Percentiles rank a stretch among this genome's conserved stretches.
These are phyloP conservation scores for Cryptococcus sp. DNA, from an alignment of 1,284 basidiomycete species.

Conservation along the genomic window DNA sequence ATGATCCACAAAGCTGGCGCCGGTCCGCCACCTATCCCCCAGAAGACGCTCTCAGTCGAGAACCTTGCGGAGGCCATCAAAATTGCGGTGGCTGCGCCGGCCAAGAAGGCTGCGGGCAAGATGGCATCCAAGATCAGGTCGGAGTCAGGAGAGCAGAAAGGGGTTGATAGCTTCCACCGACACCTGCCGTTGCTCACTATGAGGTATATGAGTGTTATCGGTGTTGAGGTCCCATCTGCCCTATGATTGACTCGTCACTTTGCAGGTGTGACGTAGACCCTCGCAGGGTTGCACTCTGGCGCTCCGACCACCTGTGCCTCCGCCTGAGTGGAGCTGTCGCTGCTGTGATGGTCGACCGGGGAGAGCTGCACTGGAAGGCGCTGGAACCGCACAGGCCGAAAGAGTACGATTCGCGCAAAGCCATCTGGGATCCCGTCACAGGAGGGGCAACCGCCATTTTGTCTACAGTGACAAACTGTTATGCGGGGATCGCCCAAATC, in stretches of 20 bases:
- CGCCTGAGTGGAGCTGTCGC: slow-evolving; percentile 59
- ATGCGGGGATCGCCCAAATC: slow-evolving; percentile 52
- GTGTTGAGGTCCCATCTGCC: too few species aligned
- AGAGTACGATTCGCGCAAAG: slow-evolving; percentile 55
- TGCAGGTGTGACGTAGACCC: slow-evolving; percentile 58
- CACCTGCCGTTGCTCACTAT: slow-evolving; percentile 63
- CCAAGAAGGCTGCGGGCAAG: slow-evolving; percentile 54
- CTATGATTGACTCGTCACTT: background rate
- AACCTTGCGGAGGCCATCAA: slow-evolving; percentile 58
- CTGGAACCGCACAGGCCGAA: slow-evolving; percentile 57
- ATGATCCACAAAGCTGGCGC: slow-evolving; percentile 65
- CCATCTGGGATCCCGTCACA: slow-evolving; percentile 53
- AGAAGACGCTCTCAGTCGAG: slow-evolving; percentile 56
- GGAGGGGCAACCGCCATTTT: slow-evolving; percentile 56
- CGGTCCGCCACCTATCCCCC: slow-evolving; percentile 61
- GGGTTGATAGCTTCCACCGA: slow-evolving; percentile 60
- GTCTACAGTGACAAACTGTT: slow-evolving; percentile 55
- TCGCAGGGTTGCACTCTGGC: slow-evolving; percentile 58
- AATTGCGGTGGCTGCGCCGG: slow-evolving; percentile 53
- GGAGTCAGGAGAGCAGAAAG: slow-evolving; percentile 58
- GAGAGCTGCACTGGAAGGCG: slow-evolving; percentile 51
- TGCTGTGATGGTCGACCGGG: slow-evolving; percentile 54
- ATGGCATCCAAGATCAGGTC: slow-evolving; percentile 57
- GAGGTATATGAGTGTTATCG: slow-evolving; percentile 47
- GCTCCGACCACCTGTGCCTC: slow-evolving; percentile 57